Conservation (phyloP, 306 rosid species). For the Psophocarpus tetragonolobus region DNA sequence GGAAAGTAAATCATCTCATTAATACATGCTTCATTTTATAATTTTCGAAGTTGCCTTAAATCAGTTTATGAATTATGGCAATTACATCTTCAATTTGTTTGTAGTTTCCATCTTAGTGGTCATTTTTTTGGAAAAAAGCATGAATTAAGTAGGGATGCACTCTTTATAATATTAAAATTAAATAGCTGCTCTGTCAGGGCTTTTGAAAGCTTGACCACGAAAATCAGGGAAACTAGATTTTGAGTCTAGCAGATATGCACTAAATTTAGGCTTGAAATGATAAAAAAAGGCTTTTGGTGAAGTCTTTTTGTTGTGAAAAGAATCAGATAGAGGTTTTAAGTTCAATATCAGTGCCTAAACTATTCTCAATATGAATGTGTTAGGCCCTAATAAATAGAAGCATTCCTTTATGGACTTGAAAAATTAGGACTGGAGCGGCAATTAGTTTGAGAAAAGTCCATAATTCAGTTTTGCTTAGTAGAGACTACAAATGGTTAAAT, state of each 20-base stretch:
- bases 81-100: neutral
- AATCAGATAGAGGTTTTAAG: neutral
- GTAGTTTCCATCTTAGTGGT: neutral
- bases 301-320: neutral
- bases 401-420: neutral
- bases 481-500: neutral
- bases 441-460: neutral
- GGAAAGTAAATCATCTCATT: constrained; percentile 10
- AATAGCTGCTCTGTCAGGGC: neutral
- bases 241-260: neutral
- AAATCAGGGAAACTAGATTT: neutral
- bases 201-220: neutral
- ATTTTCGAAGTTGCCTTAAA: neutral
- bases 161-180: neutral
- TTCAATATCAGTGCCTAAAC: neutral
- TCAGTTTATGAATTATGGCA: no score
- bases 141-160: neutral
- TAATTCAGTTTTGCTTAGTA: neutral
- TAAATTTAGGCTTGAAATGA: neutral
- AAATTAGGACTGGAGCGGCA: neutral
- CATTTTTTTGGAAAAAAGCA: neutral
- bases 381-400: neutral
- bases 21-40: neutral
- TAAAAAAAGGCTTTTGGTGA: neutral
- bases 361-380: neutral